These are phyloP conservation scores for Eucalyptus decipiens DNA, from an alignment of 345 rosid species.

Conservation along the genomic window DNA sequence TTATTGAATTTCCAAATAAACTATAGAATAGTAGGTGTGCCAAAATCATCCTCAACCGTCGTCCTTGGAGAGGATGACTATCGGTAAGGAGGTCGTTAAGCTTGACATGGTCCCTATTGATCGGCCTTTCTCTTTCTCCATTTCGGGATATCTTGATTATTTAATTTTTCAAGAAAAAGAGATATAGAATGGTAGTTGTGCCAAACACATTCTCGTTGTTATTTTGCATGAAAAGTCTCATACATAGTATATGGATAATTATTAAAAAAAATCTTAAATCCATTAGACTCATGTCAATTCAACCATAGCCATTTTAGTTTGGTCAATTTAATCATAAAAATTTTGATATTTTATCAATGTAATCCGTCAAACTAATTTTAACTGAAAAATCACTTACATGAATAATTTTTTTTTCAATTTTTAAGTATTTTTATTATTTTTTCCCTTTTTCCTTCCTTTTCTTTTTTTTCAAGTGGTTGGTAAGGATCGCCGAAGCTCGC, in stretches of 20 bases:
- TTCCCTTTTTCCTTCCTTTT: accelerated
- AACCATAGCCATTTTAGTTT: not conserved
- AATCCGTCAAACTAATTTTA: not conserved
- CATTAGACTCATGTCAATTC: accelerated
- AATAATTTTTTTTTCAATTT: not conserved
- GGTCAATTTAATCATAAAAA: no score
- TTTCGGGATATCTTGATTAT: not conserved
- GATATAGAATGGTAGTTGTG: not conserved
- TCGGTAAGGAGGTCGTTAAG: not conserved
- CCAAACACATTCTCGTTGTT: not conserved
- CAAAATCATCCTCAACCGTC: not conserved
- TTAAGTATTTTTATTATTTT: not conserved
- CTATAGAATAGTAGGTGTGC: not conserved
- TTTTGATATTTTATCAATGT: no score
- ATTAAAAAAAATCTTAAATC: not conserved
- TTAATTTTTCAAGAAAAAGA: not conserved
- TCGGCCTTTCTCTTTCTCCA: not conserved
- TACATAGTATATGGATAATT: not conserved
- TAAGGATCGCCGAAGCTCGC: not conserved
- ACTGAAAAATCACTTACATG: no score
- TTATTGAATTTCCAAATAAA: no score
- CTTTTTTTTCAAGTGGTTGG: accelerated
- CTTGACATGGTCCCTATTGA: not conserved
- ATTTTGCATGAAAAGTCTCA: not conserved
- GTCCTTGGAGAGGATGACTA: not conserved